Percentiles rank a stretch among this genome's conserved stretches.
These are phyloP conservation scores for Sambucus nigra DNA, from an alignment of 129 eudicot species.

Conservation along the genomic window DNA sequence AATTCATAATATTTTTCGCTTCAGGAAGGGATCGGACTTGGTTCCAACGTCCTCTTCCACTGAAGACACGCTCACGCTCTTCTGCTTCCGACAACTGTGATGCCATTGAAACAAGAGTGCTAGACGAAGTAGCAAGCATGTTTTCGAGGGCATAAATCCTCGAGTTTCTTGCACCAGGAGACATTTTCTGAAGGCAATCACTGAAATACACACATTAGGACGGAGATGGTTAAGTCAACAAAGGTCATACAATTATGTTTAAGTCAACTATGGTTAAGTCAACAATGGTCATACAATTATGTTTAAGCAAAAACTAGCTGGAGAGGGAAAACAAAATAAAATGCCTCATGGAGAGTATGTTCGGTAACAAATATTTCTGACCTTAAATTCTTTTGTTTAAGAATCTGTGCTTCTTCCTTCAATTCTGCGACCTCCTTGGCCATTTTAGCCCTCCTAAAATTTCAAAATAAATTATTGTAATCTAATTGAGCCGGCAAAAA, in stretches of 20 bases:
- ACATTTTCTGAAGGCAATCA: constrained; percentile 54
- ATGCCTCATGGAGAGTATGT: background rate
- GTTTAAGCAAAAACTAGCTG: background rate
- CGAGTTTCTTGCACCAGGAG: constrained; percentile 97
- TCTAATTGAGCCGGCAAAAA: background rate
- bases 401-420: constrained; percentile 66
- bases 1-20: constrained; percentile 79
- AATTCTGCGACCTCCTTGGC: constrained; percentile 76
- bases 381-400: constrained; percentile 50
- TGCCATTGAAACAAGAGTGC: constrained; percentile 88
- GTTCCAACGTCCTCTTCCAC: constrained; percentile 97
- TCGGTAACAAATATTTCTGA: constrained; percentile 12
- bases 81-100: constrained; percentile 95
- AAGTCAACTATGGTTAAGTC: background rate
- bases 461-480: constrained; percentile 2
- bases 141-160: constrained; percentile 90
- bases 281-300: background rate
- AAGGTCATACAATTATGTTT: background rate
- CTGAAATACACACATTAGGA: constrained; percentile 24
- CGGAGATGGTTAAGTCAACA: background rate
- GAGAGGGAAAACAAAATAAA: background rate
- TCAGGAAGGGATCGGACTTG: constrained; percentile 86
- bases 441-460: constrained; percentile 81
- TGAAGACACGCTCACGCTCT: constrained; percentile 86
- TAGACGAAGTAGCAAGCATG: constrained; percentile 88